Percentiles rank a stretch among this genome's conserved stretches.
These are phyloP conservation scores for Colletotrichum sp. DNA, from an alignment of 2,329 filamentous ascomycete genomes.

Conservation along the genomic window DNA sequence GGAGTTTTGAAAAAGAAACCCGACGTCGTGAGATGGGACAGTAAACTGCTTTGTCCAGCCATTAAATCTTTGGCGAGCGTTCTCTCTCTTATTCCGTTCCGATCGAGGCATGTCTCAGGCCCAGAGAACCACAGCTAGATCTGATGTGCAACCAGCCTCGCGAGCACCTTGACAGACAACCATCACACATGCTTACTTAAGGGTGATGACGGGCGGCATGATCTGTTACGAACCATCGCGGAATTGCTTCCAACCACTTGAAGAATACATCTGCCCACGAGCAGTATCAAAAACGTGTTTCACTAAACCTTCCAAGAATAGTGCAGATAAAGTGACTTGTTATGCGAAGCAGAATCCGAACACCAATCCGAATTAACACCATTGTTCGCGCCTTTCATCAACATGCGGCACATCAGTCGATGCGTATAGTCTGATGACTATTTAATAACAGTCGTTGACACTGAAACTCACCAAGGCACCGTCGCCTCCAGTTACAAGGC, in stretches of 20 bases:
- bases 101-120: background rate
- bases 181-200: background rate
- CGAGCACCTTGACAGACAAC: background rate
- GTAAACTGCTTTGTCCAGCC: rapidly evolving
- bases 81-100: background rate
- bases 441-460: background rate
- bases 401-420: background rate
- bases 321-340: background rate
- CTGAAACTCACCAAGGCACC: background rate
- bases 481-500: background rate
- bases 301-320: background rate
- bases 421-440: background rate
- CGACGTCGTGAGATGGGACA: background rate
- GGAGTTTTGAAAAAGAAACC: background rate
- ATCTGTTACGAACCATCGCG: background rate
- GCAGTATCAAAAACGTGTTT: background rate
- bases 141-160: background rate
- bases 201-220: background rate
- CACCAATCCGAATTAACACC: rapidly evolving
- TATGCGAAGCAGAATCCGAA: background rate
- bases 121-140: background rate
- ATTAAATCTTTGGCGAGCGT: background rate
- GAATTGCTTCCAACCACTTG: background rate
- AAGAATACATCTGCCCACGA: background rate
- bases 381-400: background rate